Evolutionary conservation across 495 filamentous ascomycete species (phyloP), one percentile per base, ranked within the genome.

Genomic region (Penicillium angulare): DNA sequence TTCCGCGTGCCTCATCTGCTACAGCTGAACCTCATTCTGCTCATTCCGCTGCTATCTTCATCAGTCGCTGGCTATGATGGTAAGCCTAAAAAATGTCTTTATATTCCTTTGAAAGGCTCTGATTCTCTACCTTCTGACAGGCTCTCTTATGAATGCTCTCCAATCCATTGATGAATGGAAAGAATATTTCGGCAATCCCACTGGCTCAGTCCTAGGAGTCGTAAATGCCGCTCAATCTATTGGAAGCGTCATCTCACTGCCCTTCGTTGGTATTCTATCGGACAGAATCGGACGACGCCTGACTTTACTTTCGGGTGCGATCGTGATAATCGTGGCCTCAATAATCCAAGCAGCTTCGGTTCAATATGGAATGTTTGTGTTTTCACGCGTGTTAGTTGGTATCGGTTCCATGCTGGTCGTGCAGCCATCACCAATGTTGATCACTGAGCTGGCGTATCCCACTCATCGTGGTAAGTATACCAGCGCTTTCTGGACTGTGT

Each of bases 151-250:
- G 47, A 56, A 56, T 32, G 47, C 47, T 5, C 26, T 56, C 0
- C 53, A 56, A 21, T 56, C 53, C 5, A 21, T 56, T 2, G 18
- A 26, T 15, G 31, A 44, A 2, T 56, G 53, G 53, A 51, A 56
- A 21, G n/a, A 27, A 7, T 51, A 45, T n/a, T 56, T 56, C 15
- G 23, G 38, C 13, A 56, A 51, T 18, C 53, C 53, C 1, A 12
- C 29, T 13, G 48, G 48, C 1, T 16, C 39, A 13, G 40, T 66
- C 49, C 77, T 84, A n/a, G 85, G 84, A 60, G 70, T 86, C 26
- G 74, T 87, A 17, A 81, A 79, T 49, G 81, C 82, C 15, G 79
- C 84, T 56, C 82, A 86, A 68, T 81, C 80, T 59, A 79, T 86
- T 47, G 84, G 83, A 54, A 79, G 74, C 52, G 74, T 87, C 46